Evolutionary conservation across 495 filamentous ascomycete species (phyloP).

Genomic region (Hypoxylon fragiforme): DNA sequence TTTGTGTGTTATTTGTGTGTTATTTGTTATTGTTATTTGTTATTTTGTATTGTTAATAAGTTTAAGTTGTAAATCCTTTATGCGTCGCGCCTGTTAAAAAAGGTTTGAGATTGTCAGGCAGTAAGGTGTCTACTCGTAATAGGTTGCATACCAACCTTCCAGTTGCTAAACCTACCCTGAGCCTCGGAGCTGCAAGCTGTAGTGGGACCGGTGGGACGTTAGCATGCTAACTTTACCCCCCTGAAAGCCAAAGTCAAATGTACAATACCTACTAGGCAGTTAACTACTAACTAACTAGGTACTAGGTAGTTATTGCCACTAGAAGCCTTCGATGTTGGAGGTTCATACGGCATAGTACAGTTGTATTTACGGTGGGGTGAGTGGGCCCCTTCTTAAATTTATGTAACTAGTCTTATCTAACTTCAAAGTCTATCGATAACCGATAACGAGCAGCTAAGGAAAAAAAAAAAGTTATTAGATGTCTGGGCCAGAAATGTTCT

Average conservation of each 20-base stretch:
- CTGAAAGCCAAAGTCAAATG: no score
- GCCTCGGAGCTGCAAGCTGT: constrained; percentile 20
- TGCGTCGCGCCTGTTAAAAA: constrained; percentile 1
- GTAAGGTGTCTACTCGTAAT: background rate
- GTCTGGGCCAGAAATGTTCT: no score
- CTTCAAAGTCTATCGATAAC: constrained; percentile 31
- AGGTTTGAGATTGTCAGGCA: no score
- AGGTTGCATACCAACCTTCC: no score
- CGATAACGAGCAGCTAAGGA: constrained; percentile 13
- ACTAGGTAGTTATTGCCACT: no score
- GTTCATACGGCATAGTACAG: background rate
- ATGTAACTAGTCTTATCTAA: background rate
- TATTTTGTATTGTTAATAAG: no score
- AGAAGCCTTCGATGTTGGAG: no score
- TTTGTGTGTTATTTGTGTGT: no score
- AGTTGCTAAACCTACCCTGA: background rate
- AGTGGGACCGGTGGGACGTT: constrained; percentile 1
- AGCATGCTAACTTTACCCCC: background rate
- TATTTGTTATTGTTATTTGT: background rate
- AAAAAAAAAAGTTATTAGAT: constrained; percentile 23
- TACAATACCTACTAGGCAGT: background rate
- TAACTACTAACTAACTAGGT: no score
- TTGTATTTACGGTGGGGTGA: background rate
- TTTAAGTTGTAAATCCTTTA: no score
- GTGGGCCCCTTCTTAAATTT: background rate